Evolutionary conservation across 768 basidiomycete species (phyloP), one percentile per base, ranked within the genome.

Genomic region (Udeniomyces megalosporus): DNA sequence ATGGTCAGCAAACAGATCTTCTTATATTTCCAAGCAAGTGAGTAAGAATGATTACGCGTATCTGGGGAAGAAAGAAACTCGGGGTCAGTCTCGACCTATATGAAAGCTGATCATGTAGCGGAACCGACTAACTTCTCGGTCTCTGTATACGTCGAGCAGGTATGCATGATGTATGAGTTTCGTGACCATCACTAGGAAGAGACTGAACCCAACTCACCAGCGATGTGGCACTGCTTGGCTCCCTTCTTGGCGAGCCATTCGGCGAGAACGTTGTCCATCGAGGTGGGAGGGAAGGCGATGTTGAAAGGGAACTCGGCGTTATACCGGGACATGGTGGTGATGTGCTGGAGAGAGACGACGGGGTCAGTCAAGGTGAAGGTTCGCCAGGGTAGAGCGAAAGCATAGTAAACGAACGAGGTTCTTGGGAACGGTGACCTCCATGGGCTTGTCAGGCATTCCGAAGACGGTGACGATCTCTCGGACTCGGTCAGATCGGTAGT

Each of bases 401-500:
- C 10, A 42, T 8, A 42, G 8, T 42, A 8, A 42, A 42, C 38
- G 38, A 17, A 42, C 38, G 15, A 96, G 78, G 68, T 86, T 78
- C 68, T 84, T 82, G 3, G 91, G 91, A 20, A 93, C 75, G 28
- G 80, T 78, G 42, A 88, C 80, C 53, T 92, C 88, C 73, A 90
- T 80, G 1, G 88, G 88, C 73, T 86, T 88, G 67, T 88, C 83
- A 3, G 82, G 81, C 4, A 83, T 73, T 22, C 90, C 91, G 58
- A 95, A 80, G 8, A 96, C 81, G 31, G 80, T 76, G n/a, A 76
- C 79, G 65, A 95, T 84, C 75, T 96, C 91, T 51, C 91, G 82
- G 86, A 96, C 88, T 58, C 92, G 84, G 73, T 96, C 91, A 0
- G 91, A 92, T 65, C 92, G 84, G 74, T 96, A 95, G 77, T 96